phyloP scores from a whole-genome alignment of 306 rosid genomes.

The Ceratonia siliqua region DNA sequence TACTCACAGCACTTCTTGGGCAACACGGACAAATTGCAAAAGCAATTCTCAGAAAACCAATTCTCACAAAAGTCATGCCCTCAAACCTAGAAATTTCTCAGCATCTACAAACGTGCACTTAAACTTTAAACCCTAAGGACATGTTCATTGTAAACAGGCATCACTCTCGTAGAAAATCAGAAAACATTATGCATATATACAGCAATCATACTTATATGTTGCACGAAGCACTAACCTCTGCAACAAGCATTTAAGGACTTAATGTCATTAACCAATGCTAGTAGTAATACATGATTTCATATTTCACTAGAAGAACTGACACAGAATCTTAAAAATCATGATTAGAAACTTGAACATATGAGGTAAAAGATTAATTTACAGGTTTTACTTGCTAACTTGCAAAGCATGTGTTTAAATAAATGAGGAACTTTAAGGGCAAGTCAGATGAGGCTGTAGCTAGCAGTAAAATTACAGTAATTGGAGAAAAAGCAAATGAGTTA shows the following conservation, averaged over 20 bases:
- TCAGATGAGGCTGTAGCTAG: constrained; percentile 3
- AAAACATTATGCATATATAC: background rate
- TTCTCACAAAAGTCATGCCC: background rate
- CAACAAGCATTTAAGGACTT: background rate
- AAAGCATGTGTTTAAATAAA: constrained; percentile 9
- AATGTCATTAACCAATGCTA: background rate
- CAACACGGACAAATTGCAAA: no score
- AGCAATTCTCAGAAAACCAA: no score
- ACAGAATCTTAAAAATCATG: background rate
- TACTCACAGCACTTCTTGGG: no score
- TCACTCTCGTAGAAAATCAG: background rate
- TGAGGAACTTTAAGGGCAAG: background rate
- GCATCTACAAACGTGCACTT: background rate
- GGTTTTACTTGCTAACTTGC: constrained; percentile 2
- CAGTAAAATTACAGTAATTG: constrained; percentile 1
- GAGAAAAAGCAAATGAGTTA: background rate
- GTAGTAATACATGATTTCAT: background rate
- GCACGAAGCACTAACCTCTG: no score
- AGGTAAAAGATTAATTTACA: background rate
- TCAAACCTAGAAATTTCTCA: background rate
- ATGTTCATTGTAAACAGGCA: background rate
- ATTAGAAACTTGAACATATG: background rate
- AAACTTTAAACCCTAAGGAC: background rate
- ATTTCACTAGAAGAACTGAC: background rate
- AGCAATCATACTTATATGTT: background rate